phyloP scores from a whole-genome alignment of 2,329 filamentous ascomycete genomes.

The Arthrocladium fulminans region DNA sequence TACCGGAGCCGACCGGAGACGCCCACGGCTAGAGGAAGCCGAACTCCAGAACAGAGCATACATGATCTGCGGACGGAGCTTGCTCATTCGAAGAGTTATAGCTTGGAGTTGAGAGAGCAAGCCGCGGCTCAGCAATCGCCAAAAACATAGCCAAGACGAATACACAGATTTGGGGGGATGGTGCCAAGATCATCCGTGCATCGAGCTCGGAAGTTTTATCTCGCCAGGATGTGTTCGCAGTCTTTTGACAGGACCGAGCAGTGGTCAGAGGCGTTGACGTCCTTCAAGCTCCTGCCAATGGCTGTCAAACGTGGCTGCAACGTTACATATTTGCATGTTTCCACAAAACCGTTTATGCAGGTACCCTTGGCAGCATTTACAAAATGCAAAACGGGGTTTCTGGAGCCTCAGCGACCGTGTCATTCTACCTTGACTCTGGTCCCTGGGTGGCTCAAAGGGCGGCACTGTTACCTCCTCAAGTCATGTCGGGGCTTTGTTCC shows the following conservation, averaged over 20 bases:
- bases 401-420: background rate
- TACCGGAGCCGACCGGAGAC: constrained; percentile 18
- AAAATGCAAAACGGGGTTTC: background rate
- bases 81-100: background rate
- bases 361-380: constrained; percentile 1
- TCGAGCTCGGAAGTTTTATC: background rate
- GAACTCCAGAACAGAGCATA: constrained; percentile 18
- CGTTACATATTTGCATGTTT: background rate
- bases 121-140: background rate
- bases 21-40: constrained; percentile 9
- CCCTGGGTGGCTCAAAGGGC: too few species aligned
- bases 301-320: background rate
- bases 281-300: background rate
- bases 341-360: constrained; percentile 1
- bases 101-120: background rate
- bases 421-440: background rate
- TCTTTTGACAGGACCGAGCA: background rate
- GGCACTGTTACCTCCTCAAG: too few species aligned
- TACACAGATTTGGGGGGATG: too few species aligned
- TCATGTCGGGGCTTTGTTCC: too few species aligned
- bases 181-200: too few species aligned
- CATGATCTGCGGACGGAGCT: constrained; percentile 5
- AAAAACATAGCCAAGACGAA: background rate
- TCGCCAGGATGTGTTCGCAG: too few species aligned
- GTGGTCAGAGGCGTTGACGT: background rate